Evolutionary conservation across 2,329 filamentous ascomycete genomes (phyloP), one percentile per base, ranked within the genome.

Genomic region (Stenocarpella maydis): DNA sequence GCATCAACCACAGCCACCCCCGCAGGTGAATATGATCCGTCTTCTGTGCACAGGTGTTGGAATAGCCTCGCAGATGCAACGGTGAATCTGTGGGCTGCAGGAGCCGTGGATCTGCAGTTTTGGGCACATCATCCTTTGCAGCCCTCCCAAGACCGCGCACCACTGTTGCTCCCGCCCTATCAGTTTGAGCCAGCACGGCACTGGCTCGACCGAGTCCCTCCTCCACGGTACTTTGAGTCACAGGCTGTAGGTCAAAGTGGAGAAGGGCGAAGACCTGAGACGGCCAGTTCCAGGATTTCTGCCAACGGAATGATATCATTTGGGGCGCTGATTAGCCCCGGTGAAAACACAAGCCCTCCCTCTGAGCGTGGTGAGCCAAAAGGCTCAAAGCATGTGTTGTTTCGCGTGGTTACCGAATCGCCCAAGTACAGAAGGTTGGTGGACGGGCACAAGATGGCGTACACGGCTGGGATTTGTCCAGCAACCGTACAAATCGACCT

Each of bases 1-100:
- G 10, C 21, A 2, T 15, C 47, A 3, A 26, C n/a, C 10, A 12
- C 47, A 49, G 84, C 8, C 84, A 84, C 73, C 72, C 73, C 8
- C 31, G 8, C 31, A 31, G 8, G 10, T 21, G 19, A 47, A 7
- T 19, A 21, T 21, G 1, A 2, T 47, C n/a, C 19, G 19, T 7
- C 19, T 6, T 10, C 19, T 6, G 21, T 1, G 7, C 24, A 9
- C n/a, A 49, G n/a, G 21, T 6, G 21, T 21, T 49, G 47, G 47
- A 26, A 15, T 12, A 49, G 19, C 47, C 47, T 49, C 2, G 21
- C 15, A 14, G 47, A 49, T 12, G 21, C 47, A 21, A 49, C 47
- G 2, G 2, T 49, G 47, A 49, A 26, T 4, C 47, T 49, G 4
- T 49, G 47, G 47, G 21, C 47, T 2, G n/a, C 47, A 2, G 47